These are phyloP conservation scores for Alternaria hordeiaustralica DNA, from an alignment of 2,329 filamentous ascomycete genomes.

Conservation along the genomic window DNA sequence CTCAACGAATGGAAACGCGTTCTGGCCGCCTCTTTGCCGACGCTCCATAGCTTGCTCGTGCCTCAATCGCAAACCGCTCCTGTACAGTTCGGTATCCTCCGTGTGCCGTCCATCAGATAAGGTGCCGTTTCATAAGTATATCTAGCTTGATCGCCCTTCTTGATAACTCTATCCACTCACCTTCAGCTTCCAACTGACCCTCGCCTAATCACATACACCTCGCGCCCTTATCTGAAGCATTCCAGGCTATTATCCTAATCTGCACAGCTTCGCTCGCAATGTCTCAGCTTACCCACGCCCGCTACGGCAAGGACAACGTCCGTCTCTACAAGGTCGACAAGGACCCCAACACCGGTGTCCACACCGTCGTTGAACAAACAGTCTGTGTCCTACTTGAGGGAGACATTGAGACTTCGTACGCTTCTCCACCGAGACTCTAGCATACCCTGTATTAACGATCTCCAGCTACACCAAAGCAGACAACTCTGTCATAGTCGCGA, in stretches of 20 bases:
- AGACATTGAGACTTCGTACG: constrained; percentile 82
- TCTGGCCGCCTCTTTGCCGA: constrained; percentile 29
- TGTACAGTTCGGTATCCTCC: constrained; percentile 43
- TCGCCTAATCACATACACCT: neutral
- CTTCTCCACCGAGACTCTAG: constrained; percentile 3
- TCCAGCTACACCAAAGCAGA: constrained; percentile 87
- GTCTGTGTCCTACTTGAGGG: constrained; percentile 92
- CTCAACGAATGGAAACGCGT: constrained; percentile 36
- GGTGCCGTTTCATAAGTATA: constrained; percentile 31
- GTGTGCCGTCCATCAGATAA: constrained; percentile 40
- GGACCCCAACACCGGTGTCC: constrained; percentile 75
- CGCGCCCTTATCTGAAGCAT: neutral
- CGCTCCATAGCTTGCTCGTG: constrained; percentile 30
- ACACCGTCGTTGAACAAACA: constrained; percentile 93
- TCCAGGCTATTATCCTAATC: neutral
- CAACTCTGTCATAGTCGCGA: constrained; percentile 94
- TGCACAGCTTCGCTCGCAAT: constrained; percentile 38
- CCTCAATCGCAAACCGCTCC: constrained; percentile 20
- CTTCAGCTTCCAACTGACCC: constrained; percentile 10
- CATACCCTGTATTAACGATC: constrained; percentile 20
- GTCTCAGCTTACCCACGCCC: constrained; percentile 63
- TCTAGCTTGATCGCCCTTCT: constrained; percentile 28
- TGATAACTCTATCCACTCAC: constrained; percentile 19
- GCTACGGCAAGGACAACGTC: constrained; percentile 97
- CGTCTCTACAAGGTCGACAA: constrained; percentile 94